Percentiles rank a stretch among this genome's conserved stretches.
Conservation (phyloP, 2,329 filamentous ascomycete species). For the Aspergillus jensenii region DNA sequence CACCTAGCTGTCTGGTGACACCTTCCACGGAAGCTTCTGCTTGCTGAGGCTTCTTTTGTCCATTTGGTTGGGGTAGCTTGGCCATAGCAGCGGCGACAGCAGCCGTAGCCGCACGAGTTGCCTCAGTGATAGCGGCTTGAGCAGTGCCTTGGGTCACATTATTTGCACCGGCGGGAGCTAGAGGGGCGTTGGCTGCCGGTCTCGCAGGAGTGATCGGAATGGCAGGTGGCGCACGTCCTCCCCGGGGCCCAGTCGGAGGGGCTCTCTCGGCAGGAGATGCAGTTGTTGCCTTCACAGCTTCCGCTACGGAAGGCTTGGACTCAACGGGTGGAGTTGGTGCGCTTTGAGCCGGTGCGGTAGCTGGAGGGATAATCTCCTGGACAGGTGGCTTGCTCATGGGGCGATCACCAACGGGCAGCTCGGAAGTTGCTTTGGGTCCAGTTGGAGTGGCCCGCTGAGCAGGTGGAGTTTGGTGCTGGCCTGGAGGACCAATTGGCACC, state of each 20-base stretch:
- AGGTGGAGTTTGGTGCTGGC: constrained; percentile 39
- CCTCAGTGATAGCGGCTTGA: constrained; percentile 45
- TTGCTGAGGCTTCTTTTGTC: constrained; percentile 34
- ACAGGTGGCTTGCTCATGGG: constrained; percentile 34
- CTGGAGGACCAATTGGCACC: constrained; percentile 58
- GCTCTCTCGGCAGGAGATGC: constrained; percentile 24
- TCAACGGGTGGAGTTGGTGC: constrained; percentile 39
- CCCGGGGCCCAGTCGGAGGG: constrained; percentile 37
- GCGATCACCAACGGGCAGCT: constrained; percentile 44
- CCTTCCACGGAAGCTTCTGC: constrained; percentile 39
- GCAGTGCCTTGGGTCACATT: constrained; percentile 30
- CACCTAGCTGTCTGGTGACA: constrained; percentile 46
- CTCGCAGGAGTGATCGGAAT: constrained; percentile 45
- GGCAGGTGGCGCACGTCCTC: constrained; percentile 45
- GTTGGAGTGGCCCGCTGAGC: constrained; percentile 37
- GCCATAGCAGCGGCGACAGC: constrained; percentile 54
- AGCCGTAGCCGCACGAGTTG: constrained; percentile 49
- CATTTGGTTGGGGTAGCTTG: constrained; percentile 44
- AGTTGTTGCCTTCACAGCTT: constrained; percentile 33
- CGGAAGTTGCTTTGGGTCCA: constrained; percentile 40
- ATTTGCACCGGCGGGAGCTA: constrained; percentile 22
- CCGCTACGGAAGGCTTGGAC: constrained; percentile 39
- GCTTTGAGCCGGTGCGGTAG: constrained; percentile 28
- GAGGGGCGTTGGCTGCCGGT: constrained; percentile 31
- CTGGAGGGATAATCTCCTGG: constrained; percentile 35